These are phyloP conservation scores for Fusarium algeriense DNA, from an alignment of 2,329 filamentous ascomycete genomes.

Conservation along the genomic window DNA sequence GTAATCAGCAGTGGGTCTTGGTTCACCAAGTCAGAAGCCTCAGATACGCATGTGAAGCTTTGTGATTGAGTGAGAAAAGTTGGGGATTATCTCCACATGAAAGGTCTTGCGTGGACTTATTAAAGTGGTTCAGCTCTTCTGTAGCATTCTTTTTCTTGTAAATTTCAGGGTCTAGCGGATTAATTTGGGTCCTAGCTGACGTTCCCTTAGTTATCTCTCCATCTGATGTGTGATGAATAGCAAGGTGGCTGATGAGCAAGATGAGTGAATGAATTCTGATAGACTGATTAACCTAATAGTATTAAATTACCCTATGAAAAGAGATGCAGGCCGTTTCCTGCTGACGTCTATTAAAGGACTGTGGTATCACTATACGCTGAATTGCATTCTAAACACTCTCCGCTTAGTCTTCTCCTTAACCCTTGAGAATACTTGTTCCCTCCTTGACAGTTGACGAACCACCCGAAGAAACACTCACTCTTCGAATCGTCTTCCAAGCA, in stretches of 20 bases:
- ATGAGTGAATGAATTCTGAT: conserved; percentile 1
- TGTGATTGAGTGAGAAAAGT: conserved; percentile 33
- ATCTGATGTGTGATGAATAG: neutral
- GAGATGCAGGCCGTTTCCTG: conserved; percentile 43
- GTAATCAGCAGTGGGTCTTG: conserved; percentile 38
- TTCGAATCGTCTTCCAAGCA: conserved; percentile 43
- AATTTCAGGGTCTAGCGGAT: conserved; percentile 13
- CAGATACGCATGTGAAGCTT: conserved; percentile 2
- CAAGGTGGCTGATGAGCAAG: neutral
- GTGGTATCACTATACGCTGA: conserved; percentile 32
- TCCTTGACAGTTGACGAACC: conserved; percentile 28
- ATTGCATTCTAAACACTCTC: conserved; percentile 14
- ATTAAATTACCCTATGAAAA: conserved; percentile 41
- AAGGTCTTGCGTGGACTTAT: conserved; percentile 25
- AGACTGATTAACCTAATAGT: conserved; percentile 8
- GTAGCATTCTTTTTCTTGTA: conserved; percentile 17
- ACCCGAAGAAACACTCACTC: conserved; percentile 44
- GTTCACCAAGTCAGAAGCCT: conserved; percentile 23
- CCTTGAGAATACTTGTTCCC: conserved; percentile 18
- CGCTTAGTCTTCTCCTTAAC: neutral
- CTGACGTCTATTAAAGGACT: conserved; percentile 34
- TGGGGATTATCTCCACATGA: conserved; percentile 38
- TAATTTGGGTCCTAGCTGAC: neutral
- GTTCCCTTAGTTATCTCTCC: neutral
- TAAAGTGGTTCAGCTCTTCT: conserved; percentile 36